Conservation (phyloP, 257 asterid genomes). For the Dorcoceras hygrometricum region DNA sequence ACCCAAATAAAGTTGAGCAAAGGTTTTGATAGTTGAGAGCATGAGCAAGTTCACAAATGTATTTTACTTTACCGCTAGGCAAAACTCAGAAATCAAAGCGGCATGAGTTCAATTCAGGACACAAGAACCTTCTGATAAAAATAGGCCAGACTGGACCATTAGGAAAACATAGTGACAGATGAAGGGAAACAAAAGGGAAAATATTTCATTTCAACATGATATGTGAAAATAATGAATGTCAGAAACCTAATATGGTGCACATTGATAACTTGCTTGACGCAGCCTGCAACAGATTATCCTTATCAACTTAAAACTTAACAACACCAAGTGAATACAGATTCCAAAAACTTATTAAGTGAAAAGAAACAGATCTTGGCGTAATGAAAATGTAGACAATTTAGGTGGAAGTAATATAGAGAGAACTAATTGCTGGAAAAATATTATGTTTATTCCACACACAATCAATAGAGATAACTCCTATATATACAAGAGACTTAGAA, state of each 20-base stretch:
- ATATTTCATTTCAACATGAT: background rate
- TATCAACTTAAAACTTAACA: background rate
- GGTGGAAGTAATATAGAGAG: too few species aligned
- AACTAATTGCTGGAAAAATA: too few species aligned
- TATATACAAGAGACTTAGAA: too few species aligned
- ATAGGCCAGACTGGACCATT: slow-evolving; percentile 1
- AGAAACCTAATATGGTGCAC: background rate
- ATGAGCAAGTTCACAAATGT: background rate
- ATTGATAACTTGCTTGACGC: background rate
- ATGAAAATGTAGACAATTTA: too few species aligned
- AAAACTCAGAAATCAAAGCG: slow-evolving; percentile 1
- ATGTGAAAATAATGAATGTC: slow-evolving; percentile 7
- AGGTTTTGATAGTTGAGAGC: background rate
- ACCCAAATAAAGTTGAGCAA: background rate
- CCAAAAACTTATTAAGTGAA: background rate
- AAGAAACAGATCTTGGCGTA: background rate
- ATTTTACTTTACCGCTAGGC: slow-evolving; percentile 2
- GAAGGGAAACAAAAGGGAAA: slow-evolving; percentile 7
- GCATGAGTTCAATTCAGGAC: slow-evolving; percentile 8
- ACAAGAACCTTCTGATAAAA: background rate
- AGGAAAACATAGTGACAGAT: background rate
- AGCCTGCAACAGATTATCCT: slow-evolving; percentile 9
- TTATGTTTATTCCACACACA: too few species aligned
- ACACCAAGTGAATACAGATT: background rate
- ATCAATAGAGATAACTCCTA: too few species aligned